Evolutionary conservation across 805 yeast species (phyloP), one percentile per base, ranked within the genome.

Genomic region (Lachancea kluyveri): DNA sequence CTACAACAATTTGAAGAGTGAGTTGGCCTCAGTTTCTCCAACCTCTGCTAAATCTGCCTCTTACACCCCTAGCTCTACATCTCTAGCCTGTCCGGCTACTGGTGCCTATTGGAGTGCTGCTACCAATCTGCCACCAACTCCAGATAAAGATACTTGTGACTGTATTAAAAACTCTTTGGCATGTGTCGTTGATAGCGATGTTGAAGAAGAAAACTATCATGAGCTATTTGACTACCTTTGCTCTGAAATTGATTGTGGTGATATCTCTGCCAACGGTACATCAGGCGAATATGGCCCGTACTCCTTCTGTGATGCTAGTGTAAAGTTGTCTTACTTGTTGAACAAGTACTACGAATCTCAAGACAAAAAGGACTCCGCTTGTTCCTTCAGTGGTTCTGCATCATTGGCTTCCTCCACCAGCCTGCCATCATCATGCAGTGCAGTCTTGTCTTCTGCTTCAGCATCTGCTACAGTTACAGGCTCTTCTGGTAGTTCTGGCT

Each of bases 81-180:
- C 70, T 15, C 56, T 72, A 38, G 46, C 73, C 18, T 79, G 86
- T 54, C 86, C 86, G 35, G 61, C 79, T 11, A 49, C 60, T 21
- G 59, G 60, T 29, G 19, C 56, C 6, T 45, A 69, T 50, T 79
- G 86, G 86, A 58, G 57, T 36, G 86, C 84, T 28, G 52, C 74
- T 14, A 62, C 75, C 14, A 56, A 50, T 18, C 66, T 79, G 49
- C 87, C 87, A 44, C 87, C 86, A 54, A 75, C 82, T 30, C 87
- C 87, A 33, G 68, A 78, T 43, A 56, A 67, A 35, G 64, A 54
- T 21, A 64, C 68, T 27, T 79, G 86, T 64, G 62, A 68, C 37
- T 79, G 87, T 63, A 59, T 77, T 54, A 48, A 66, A 18, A 37
- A 43, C 11, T 54, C 81, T 3, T 60, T 72, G 42, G 32, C 52